Conservation (phyloP, 371 early-diverging fungal species). For the Mycotypha africana region DNA sequence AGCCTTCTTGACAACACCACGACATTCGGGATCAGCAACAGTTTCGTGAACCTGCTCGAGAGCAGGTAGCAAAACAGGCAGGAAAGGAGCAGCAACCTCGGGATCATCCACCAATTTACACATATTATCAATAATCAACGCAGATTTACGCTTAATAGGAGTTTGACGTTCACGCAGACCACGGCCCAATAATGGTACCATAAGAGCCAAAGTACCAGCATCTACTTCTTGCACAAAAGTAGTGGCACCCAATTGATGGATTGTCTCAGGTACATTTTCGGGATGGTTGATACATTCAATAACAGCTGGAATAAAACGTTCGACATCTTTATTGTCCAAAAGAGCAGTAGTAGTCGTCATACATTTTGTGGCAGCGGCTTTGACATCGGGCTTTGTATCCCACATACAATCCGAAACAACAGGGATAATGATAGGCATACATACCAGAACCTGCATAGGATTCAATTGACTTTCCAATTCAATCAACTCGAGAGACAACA, state of each 20-base stretch:
- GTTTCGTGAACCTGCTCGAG: constrained; percentile 70
- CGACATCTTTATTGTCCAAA: constrained; percentile 28
- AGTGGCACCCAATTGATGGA: constrained; percentile 60
- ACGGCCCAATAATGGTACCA: constrained; percentile 73
- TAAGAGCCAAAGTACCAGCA: constrained; percentile 73
- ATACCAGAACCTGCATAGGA: constrained; percentile 53
- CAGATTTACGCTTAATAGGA: constrained; percentile 71
- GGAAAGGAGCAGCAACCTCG: constrained; percentile 72
- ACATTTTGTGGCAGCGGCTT: constrained; percentile 41
- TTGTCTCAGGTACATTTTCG: constrained; percentile 59
- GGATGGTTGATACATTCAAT: constrained; percentile 61
- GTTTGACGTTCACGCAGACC: constrained; percentile 65
- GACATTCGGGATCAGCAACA: constrained; percentile 75
- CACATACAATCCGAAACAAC: constrained; percentile 68
- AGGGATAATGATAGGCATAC: constrained; percentile 66
- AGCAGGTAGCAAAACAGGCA: constrained; percentile 74
- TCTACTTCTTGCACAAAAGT: constrained; percentile 79
- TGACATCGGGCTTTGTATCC: constrained; percentile 70
- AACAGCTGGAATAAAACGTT: constrained; percentile 57
- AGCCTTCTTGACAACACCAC: constrained; percentile 54
- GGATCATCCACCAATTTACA: constrained; percentile 80
- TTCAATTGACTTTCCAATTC: constrained; percentile 46
- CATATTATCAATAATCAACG: constrained; percentile 84
- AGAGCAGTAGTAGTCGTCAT: constrained; percentile 42
- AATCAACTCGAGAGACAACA: constrained; percentile 52